Evolutionary conservation across 2,329 filamentous ascomycete species (phyloP), one percentile per base, ranked within the genome.

Genomic region (Davidsoniella eucalypti): DNA sequence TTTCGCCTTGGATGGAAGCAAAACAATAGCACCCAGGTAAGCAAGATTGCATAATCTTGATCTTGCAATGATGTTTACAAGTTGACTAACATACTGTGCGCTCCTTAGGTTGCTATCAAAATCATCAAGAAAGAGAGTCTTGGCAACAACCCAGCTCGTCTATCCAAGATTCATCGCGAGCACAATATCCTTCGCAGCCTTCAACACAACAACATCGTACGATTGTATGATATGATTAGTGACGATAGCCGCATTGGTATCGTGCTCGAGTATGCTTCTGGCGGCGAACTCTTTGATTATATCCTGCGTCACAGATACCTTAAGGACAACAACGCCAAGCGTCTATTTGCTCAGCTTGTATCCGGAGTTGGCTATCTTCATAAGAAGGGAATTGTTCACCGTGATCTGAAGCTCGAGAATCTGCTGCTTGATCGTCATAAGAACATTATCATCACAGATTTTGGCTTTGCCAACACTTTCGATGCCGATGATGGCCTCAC

Each of bases 361-460:
- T 96, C 90, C 5, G 92, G 92, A 40, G 92, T 98, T 9, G 92
- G 92, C 36, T 98, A 98, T 65, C 71, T 98, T 52, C 92, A 98
- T 69, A 95, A 94, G 66, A 96, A 94, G 68, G 92, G 92, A 54
- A 98, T 98, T 57, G 92, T 98, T 12, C 92, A 98, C 64, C 82
- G 92, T 59, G 92, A 98, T 67, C 68, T 98, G 57, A 98, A 98
- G 67, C 73, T 98, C 44, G 92, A 98, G 67, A 98, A 98, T 61
- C 65, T 98, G 59, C 74, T 98, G 37, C 74, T 98, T 47, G 92
- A 98, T 66, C 82, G 90, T 55, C 95, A 98, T 62, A 83, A 87
- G 55, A 98, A 98, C 69, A 96, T 98, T 61, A 98, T 98, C 67
- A 98, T 98, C 61, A 98, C 92, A 14, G 92, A 98, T 67, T 98